Conservation (phyloP, 768 basidiomycete species). For the Trametes sanguinea region DNA sequence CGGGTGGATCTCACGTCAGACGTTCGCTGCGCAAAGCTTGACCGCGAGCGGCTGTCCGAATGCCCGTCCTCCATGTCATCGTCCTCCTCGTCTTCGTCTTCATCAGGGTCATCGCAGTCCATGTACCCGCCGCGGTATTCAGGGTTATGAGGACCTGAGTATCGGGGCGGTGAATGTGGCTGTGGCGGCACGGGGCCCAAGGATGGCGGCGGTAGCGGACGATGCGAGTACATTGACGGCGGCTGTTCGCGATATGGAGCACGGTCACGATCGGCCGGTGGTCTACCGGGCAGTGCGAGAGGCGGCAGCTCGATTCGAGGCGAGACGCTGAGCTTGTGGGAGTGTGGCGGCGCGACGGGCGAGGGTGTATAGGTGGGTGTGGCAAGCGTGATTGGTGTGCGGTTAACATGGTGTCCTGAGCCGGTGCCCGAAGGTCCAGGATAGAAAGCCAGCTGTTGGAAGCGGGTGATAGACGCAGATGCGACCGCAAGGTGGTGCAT, state of each 20-base stretch:
- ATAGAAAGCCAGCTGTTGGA: slow-evolving; percentile 50
- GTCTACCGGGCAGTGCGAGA: slow-evolving; percentile 16
- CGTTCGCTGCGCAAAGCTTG: slow-evolving; percentile 25
- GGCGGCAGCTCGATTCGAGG: slow-evolving; percentile 26
- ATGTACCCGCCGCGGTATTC: slow-evolving; percentile 55
- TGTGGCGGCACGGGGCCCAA: slow-evolving; percentile 7
- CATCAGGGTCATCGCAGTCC: slow-evolving; percentile 47
- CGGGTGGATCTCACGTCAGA: slow-evolving; percentile 30
- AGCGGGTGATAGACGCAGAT: slow-evolving; percentile 52
- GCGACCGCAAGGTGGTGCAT: slow-evolving; percentile 50
- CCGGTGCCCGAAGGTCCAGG: slow-evolving; percentile 21
- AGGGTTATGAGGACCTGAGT: slow-evolving; percentile 21
- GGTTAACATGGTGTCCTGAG: slow-evolving; percentile 27
- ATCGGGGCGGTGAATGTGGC: not conserved
- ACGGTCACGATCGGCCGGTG: slow-evolving; percentile 21
- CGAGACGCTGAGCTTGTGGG: slow-evolving; percentile 27
- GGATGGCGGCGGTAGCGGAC: slow-evolving; percentile 10
- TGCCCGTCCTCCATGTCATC: slow-evolving; percentile 27
- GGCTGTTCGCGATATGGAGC: slow-evolving; percentile 17
- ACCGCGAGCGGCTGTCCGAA: slow-evolving; percentile 8
- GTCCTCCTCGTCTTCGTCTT: slow-evolving; percentile 31
- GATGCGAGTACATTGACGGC: slow-evolving; percentile 19
- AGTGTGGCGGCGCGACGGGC: slow-evolving; percentile 23
- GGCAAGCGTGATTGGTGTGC: slow-evolving; percentile 29
- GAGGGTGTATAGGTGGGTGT: slow-evolving; percentile 26